Evolutionary conservation across 805 yeast genomes (phyloP), one percentile per base, ranked within the genome.

Genomic region (Lachancea dasiensis): DNA sequence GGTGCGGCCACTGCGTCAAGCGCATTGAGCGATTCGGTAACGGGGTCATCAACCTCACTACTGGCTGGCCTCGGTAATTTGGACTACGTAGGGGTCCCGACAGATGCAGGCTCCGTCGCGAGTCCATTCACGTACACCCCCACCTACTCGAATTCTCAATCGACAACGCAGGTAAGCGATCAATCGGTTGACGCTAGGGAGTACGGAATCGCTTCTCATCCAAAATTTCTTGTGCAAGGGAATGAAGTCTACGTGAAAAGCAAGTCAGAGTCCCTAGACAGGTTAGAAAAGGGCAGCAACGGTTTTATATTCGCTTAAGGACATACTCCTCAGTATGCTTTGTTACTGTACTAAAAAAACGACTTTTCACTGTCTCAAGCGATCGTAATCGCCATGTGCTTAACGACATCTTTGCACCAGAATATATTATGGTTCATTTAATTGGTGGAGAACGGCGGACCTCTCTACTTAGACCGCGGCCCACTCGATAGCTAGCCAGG

Each of bases 271-370:
- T 38, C 45, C 26, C 29, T 51, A 24, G 46, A 47, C 24, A 44
- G 56, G 31, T 36, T 53, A 36, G 58, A 53, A 36, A 44, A 42
- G 32, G 56, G 51, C 6, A 53, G 58, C 34, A 53, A 51, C 26
- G 56, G 55, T 4, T 42, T 35, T 27, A 36, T 45, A 28, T 47
- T 46, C 35, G 47, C 52, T 34, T 51, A 36, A 41, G 11, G 3
- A 8, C n/a, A n/a, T n/a, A n/a, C n/a, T n/a, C n/a, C n/a, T n/a
- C n/a, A n/a, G n/a, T n/a, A n/a, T n/a, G n/a, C n/a, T n/a, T n/a
- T n/a, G n/a, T n/a, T n/a, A n/a, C n/a, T n/a, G n/a, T n/a, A n/a
- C n/a, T n/a, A n/a, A n/a, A n/a, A n/a, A n/a, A n/a, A n/a, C n/a
- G n/a, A n/a, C n/a, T n/a, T n/a, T n/a, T n/a, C n/a, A n/a, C n/a